Evolutionary conservation across 257 asterid genomes (phyloP).

Genomic region (Lithospermum erythrorhizon): DNA sequence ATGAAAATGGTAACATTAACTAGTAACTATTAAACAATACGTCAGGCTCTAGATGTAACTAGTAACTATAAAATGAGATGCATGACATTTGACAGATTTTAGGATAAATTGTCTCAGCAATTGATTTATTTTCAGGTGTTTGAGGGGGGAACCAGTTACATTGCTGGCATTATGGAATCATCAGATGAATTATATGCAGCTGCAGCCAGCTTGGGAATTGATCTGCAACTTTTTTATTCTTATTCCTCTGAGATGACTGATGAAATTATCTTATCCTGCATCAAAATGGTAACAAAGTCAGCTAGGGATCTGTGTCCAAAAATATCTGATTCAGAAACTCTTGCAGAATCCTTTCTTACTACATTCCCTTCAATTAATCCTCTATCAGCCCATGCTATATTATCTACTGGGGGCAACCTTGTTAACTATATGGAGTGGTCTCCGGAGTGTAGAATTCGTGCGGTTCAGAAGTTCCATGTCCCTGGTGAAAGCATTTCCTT

Average conservation of each 20-base stretch:
- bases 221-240: constrained; percentile 69
- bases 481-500: constrained; percentile 64
- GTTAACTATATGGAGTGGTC: constrained; percentile 63
- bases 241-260: constrained; percentile 75
- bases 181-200: constrained; percentile 96
- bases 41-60: too few relatives aligned
- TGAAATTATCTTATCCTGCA: constrained; percentile 72
- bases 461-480: constrained; percentile 53
- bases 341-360: constrained; percentile 85
- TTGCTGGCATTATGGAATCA: constrained; percentile 71
- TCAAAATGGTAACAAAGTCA: constrained; percentile 41
- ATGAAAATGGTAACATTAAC: too few relatives aligned
- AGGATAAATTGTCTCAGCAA: constrained; percentile 1
- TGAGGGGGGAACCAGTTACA: constrained; percentile 70
- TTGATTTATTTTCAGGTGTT: constrained; percentile 47
- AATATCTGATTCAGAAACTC: constrained; percentile 72
- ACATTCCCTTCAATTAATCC: constrained; percentile 88
- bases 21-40: too few relatives aligned
- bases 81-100: background rate
- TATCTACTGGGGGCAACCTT: constrained; percentile 56
- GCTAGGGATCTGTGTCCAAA: constrained; percentile 43
- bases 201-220: constrained; percentile 84
- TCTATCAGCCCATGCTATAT: constrained; percentile 83
- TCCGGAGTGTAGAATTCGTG: constrained; percentile 30
- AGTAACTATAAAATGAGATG: background rate